Base-by-base conservation (phyloP, 2,329 filamentous ascomycete species). In the Fusarium brevicatenulatum region DNA sequence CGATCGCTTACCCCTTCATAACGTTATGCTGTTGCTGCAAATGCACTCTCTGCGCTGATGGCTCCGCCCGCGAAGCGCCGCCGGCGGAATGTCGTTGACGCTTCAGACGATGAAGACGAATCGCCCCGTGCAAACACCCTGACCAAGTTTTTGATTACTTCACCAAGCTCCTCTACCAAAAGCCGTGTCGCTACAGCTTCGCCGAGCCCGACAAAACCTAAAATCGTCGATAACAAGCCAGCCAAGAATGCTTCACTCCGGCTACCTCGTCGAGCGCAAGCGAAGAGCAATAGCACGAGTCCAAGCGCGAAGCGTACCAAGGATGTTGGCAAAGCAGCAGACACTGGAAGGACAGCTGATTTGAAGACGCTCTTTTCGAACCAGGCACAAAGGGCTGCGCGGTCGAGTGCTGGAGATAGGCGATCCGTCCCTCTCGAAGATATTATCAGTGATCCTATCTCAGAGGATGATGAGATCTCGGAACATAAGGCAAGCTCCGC, bases 301-400 rank as follows among this genome's bases (percentile, higher is more conserved):
- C 47, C 81, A 76, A 82, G 76, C 68, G 78, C 81, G 30, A 83
- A 82, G 64, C 88, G 86, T 75, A 68, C 78, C 6, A 84, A 81
- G 34, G 80, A 77, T 39, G 75, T 76, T 43, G 78, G 76, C n/a
- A 86, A 84, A 67, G 68, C 79, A 10, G 84, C 85, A 11, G 87
- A 88, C 58, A 88, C 85, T 71, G 86, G 85, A 9, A 88, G 86
- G 69, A 87, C 86, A 11, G 88, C 85, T 7, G 87, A 91, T 73
- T 82, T 92, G 19, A 83, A 86, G 75, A 85, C 87, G 0, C 83
- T 91, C 23, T 92, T 92, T 73, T 90, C 89, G 23, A 90, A 86
- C 55, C 90, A 92, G 78, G 86, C 86, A 12, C 87, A 90, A 70
- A 85, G 84, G 43, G 83, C 83, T 25, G 78, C 83, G 39, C 81